These are phyloP conservation scores for Plasmodium relictum DNA, from an alignment of 169 alveolate genomes.

Conservation along the genomic window DNA sequence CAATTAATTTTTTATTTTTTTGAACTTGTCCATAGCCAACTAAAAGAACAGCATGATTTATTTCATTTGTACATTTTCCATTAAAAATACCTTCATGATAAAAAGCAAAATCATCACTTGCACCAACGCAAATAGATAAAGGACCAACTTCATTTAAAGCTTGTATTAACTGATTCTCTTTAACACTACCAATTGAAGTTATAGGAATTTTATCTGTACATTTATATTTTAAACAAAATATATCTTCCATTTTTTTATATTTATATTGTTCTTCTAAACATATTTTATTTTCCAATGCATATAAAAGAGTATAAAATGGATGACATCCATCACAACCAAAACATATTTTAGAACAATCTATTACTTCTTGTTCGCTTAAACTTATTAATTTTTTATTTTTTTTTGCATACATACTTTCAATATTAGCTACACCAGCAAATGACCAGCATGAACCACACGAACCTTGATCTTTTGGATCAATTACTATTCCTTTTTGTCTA, in stretches of 20 bases:
- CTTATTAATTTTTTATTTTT: constrained; percentile 38
- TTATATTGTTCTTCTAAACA: constrained; percentile 82
- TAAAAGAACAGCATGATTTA: constrained; percentile 90
- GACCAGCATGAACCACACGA: constrained; percentile 93
- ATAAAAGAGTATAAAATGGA: constrained; percentile 87
- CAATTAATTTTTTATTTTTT: constrained; percentile 23
- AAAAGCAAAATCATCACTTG: constrained; percentile 87
- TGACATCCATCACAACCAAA: constrained; percentile 92
- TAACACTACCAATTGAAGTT: constrained; percentile 69
- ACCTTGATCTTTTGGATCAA: constrained; percentile 84
- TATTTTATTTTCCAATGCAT: constrained; percentile 86
- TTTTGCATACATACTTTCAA: constrained; percentile 83
- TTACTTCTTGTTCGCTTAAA: constrained; percentile 92
- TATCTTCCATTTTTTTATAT: constrained; percentile 79
- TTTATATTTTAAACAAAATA: constrained; percentile 72
- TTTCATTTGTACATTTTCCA: constrained; percentile 80
- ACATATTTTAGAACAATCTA: constrained; percentile 86
- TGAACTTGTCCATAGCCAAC: constrained; percentile 88
- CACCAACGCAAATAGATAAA: constrained; percentile 94
- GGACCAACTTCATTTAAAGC: constrained; percentile 86
- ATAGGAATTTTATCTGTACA: constrained; percentile 66
- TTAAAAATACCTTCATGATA: constrained; percentile 88
- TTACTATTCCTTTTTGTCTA: constrained; percentile 47
- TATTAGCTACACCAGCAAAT: constrained; percentile 86
- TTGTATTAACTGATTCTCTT: constrained; percentile 71